Evolutionary conservation across 1,284 basidiomycete genomes (phyloP), one percentile per base, ranked within the genome.

Genomic region (Earliella scabrosa): DNA sequence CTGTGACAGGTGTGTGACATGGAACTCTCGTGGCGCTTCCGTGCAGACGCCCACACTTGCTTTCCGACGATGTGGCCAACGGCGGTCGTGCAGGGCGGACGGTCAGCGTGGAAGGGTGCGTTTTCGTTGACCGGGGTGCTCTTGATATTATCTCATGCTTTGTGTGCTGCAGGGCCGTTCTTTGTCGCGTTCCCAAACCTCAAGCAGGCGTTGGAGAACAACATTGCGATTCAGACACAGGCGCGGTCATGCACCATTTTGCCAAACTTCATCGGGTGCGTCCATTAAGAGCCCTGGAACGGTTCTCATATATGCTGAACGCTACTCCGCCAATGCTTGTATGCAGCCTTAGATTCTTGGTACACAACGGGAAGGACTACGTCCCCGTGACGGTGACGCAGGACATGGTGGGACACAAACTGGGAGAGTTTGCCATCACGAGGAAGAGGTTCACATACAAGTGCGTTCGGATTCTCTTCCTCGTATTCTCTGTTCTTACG

Each of bases 331-430:
- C n/a, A n/a, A n/a, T n/a, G n/a, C n/a, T n/a, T n/a, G n/a, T n/a
- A n/a, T n/a, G n/a, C n/a, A 93, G 91, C 5, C 79, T 95, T 43
- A 87, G 88, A 53, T 97, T 97, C 72, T 77, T 93, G 71, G 93
- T 99, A 0, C 95, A 98, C 75, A 98, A 98, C 66, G 97, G 97
- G 43, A 95, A 92, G 75, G 86, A 93, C 64, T 97, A 96, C 71
- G 64, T 90, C 13, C 95, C 95, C 0, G 88, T 99, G 32, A 77
- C 82, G 32, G 82, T 99, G 56, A 95, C 93, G 13, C 94, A 97
- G 73, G 96, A 98, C 71, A 98, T 98, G 96, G 94, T 99, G 2
- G 97, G 97, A 0, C 95, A 98, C 73, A 98, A 99, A 74, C 75
- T 99, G 52, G 97, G 97, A 49, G 96, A 98, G 78, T 98, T 98